Percentiles rank a stretch among this genome's conserved stretches.
Conservation (phyloP, 2,329 filamentous ascomycete species). For the Botrytis galanthina region DNA sequence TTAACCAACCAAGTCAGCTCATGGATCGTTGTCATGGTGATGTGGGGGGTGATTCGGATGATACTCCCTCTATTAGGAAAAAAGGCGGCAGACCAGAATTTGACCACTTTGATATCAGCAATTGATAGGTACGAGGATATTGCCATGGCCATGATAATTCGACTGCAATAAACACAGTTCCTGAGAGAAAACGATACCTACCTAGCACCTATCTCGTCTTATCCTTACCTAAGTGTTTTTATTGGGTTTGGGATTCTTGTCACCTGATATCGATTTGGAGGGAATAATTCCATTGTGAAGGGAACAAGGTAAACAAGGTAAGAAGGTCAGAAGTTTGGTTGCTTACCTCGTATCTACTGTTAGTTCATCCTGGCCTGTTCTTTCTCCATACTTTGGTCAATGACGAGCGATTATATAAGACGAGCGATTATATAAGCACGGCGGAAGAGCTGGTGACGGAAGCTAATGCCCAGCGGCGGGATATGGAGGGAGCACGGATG, state of each 20-base stretch:
- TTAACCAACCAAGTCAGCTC: neutral
- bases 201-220: neutral
- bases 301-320: neutral
- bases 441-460: neutral
- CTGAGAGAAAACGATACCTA: neutral
- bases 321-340: neutral
- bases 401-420: slow-evolving; percentile 1
- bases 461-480: neutral
- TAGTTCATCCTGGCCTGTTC: neutral
- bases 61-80: neutral
- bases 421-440: neutral
- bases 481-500: neutral
- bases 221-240: neutral
- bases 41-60: neutral
- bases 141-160: neutral
- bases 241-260: neutral
- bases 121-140: neutral
- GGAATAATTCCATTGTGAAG: neutral
- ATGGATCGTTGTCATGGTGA: slow-evolving; percentile 7
- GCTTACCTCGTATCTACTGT: no score
- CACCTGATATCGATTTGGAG: neutral
- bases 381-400: neutral
- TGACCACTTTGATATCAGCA: neutral
- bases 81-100: neutral
- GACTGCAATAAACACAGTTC: neutral